phyloP scores from a whole-genome alignment of 257 asterid species.

The Craterostigma plantagineum region DNA sequence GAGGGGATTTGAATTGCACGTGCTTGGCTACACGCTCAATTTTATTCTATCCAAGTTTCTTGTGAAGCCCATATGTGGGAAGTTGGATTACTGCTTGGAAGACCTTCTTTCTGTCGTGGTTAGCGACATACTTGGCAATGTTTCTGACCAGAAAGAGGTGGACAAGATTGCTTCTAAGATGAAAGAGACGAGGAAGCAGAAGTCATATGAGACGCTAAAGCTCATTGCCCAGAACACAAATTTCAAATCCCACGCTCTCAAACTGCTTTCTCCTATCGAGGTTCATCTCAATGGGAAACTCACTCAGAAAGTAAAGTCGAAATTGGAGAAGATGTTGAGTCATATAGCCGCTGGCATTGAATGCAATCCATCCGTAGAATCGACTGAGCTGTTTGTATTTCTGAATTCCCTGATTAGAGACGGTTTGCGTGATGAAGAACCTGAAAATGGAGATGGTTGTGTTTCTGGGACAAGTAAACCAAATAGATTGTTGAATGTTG shows the following conservation, averaged over 20 bases:
- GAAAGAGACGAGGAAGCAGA: constrained; percentile 88
- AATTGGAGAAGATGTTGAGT: constrained; percentile 65
- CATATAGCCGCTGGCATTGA: constrained; percentile 70
- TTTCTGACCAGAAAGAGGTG: constrained; percentile 93
- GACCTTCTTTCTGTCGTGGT: constrained; percentile 59
- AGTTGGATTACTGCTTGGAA: constrained; percentile 62
- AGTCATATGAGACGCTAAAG: constrained; percentile 78
- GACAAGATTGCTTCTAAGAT: constrained; percentile 88
- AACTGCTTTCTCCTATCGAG: constrained; percentile 57
- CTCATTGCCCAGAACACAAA: constrained; percentile 64
- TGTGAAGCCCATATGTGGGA: constrained; percentile 33
- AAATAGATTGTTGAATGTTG: constrained; percentile 27
- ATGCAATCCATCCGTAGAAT: constrained; percentile 60
- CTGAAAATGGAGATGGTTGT: constrained; percentile 14
- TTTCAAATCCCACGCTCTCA: constrained; percentile 58
- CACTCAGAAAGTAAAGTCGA: constrained; percentile 47
- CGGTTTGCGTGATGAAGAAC: constrained; percentile 27
- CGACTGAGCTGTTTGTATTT: constrained; percentile 52
- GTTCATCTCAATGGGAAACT: constrained; percentile 50
- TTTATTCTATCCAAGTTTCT: constrained; percentile 60
- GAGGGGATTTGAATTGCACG: constrained; percentile 81
- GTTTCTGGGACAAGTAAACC: too few species aligned
- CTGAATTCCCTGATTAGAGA: constrained; percentile 48
- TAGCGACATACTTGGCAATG: constrained; percentile 77
- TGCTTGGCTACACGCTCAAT: constrained; percentile 72